Conservation (phyloP, 2,329 filamentous ascomycete species). For the Penicillium sp. region DNA sequence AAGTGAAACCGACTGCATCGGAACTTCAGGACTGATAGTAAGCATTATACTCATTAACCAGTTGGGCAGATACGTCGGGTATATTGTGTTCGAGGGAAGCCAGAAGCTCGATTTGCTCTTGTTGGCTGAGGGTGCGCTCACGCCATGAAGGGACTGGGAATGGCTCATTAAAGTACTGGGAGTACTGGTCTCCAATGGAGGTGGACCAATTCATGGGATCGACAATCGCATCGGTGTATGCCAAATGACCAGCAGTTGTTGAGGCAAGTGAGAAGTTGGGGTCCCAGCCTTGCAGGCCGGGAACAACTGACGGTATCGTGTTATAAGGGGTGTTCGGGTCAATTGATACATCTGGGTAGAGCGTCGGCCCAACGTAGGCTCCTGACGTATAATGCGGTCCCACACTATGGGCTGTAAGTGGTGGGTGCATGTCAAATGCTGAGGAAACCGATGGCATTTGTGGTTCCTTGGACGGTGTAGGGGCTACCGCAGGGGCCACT, state of each 20-base stretch:
- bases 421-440: constrained; percentile 20
- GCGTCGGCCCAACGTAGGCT: constrained; percentile 22
- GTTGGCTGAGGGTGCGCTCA: constrained; percentile 69
- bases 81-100: constrained; percentile 66
- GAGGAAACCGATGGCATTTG: constrained; percentile 12
- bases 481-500: constrained; percentile 11
- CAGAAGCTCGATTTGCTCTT: constrained; percentile 83
- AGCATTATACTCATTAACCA: constrained; percentile 42
- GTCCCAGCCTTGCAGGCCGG: constrained; percentile 45
- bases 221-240: constrained; percentile 35
- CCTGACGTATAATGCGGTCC: constrained; percentile 24
- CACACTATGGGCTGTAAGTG: constrained; percentile 13
- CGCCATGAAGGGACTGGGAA: constrained; percentile 51
- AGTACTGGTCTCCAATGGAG: constrained; percentile 48
- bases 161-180: constrained; percentile 49
- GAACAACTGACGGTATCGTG: constrained; percentile 41
- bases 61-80: constrained; percentile 45
- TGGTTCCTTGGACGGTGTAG: constrained; percentile 23
- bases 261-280: constrained; percentile 41
- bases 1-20: not conserved
- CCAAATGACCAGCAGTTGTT: constrained; percentile 37
- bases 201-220: constrained; percentile 47
- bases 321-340: constrained; percentile 43
- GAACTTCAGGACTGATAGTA: constrained; percentile 40
- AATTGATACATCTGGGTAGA: constrained; percentile 31